Evolutionary conservation across 2,329 filamentous ascomycete species (phyloP), one percentile per base, ranked within the genome.

Genomic region (Claviceps sp.): DNA sequence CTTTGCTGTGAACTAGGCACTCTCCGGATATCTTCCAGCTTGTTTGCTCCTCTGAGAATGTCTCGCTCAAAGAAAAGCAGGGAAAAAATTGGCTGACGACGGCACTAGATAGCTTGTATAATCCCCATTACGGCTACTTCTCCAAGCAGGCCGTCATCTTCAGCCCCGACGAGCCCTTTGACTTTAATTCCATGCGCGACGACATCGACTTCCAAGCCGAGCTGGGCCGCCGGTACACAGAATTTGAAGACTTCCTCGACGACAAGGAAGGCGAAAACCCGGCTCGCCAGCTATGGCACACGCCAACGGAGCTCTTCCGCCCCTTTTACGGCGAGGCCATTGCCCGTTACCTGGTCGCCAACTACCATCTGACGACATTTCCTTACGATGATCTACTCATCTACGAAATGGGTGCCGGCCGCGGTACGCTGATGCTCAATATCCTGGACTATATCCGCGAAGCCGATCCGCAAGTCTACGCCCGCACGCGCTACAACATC

Each of bases 321-420:
- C 93, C 94, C 0, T 94, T 91, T 70, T 98, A 98, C 66, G 94
- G 91, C 63, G 90, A 98, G 73, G 88, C 93, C 37, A 88, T 98
- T 59, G 93, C 91, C n/a, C 84, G 91, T 20, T 96, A 97, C 67
- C 80, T 98, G 45, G 84, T 97, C 59, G 84, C 88, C 59, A 96
- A 98, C 72, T 98, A 98, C 77, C 89, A 93, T 65, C 81, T 96
- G 65, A 88, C 87, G 45, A 81, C 89, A 52, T 97, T 93, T 66
- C 93, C 93, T 2, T 96, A 97, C 73, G 84, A 96, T 69, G 93
- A 98, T 69, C 79, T 98, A 50, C 87, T 95, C 61, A 94, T 98
- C 67, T 98, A 96, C 77, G 93, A 98, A 67, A 95, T 98, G 86
- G 93, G 93, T 50, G 93, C 93, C 41, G 93, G 93, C 61, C 91